Percentiles rank a stretch among this genome's conserved stretches.
Evolutionary conservation across 768 basidiomycete genomes (phyloP).

Genomic region (Amylocystis lapponica): DNA sequence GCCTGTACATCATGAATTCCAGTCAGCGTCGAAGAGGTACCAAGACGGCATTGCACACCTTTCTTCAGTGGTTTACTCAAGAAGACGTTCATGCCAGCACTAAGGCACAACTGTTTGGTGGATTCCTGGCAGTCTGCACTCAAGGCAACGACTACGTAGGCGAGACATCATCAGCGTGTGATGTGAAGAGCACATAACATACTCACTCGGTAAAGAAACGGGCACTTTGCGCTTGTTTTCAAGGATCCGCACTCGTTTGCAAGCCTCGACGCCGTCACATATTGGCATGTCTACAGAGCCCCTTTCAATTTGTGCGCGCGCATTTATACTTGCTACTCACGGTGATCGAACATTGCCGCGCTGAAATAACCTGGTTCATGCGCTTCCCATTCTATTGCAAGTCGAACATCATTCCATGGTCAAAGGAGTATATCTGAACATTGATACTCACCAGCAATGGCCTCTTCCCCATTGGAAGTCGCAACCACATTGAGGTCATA

Average conservation of each 20-base stretch:
- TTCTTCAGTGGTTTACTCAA: conserved; percentile 69
- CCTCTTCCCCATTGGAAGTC: conserved; percentile 65
- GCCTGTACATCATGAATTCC: conserved; percentile 25
- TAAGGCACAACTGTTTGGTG: conserved; percentile 69
- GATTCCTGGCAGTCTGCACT: conserved; percentile 77
- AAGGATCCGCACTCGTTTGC: conserved; percentile 53
- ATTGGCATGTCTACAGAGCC: conserved; percentile 60
- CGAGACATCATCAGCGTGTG: neutral
- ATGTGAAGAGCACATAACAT: neutral
- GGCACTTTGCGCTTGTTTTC: conserved; percentile 52
- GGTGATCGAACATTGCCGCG: conserved; percentile 70
- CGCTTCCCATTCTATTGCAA: conserved; percentile 57
- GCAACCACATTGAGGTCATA: conserved; percentile 55
- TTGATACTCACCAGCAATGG: conserved; percentile 61
- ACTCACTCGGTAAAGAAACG: conserved; percentile 51
- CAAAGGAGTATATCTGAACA: conserved; percentile 1
- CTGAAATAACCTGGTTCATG: conserved; percentile 65
- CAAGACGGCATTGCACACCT: conserved; percentile 33
- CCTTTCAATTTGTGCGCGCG: neutral
- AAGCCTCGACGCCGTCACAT: conserved; percentile 72
- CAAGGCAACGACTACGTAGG: conserved; percentile 56
- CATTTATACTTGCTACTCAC: conserved; percentile 31
- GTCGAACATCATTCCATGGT: neutral
- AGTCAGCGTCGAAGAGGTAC: neutral
- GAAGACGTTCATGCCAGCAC: conserved; percentile 74